A percentile compares a stretch with the other conserved stretches of the same genome.
Evolutionary conservation across 495 filamentous ascomycete genomes (phyloP).

Genomic region (Neurospora sp.): DNA sequence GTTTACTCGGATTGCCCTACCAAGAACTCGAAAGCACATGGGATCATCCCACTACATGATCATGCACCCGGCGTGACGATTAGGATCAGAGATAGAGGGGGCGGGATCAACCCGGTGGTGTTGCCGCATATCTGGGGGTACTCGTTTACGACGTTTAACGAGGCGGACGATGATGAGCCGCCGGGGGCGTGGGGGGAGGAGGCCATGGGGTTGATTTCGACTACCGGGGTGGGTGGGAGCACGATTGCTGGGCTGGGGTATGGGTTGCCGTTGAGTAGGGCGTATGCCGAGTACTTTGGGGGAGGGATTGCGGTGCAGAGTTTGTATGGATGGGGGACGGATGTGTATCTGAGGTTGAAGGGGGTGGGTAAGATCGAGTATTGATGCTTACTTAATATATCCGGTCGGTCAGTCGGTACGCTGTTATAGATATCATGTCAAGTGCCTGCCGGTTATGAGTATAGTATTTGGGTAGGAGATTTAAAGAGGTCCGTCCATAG

Average conservation of each 20-base stretch:
- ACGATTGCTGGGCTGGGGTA: slow-evolving; percentile 91
- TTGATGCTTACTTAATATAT: neutral
- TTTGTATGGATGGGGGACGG: slow-evolving; percentile 82
- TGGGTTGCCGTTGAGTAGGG: slow-evolving; percentile 79
- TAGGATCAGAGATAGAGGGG: slow-evolving; percentile 87
- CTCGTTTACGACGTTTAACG: slow-evolving; percentile 86
- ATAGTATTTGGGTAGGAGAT: neutral
- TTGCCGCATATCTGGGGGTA: slow-evolving; percentile 89
- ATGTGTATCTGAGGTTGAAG: slow-evolving; percentile 57
- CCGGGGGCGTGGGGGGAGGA: slow-evolving; percentile 36
- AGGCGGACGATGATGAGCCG: slow-evolving; percentile 43
- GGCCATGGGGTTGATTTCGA: slow-evolving; percentile 63
- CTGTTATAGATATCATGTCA: neutral
- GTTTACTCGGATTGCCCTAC: neutral
- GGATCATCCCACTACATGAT: slow-evolving; percentile 46
- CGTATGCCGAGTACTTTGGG: slow-evolving; percentile 97
- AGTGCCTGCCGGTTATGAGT: neutral
- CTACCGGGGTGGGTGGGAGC: slow-evolving; percentile 52
- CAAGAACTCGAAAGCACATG: neutral
- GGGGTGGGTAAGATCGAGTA: slow-evolving; percentile 63
- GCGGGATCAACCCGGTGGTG: slow-evolving; percentile 76
- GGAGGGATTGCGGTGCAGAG: slow-evolving; percentile 93
- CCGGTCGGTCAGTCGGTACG: neutral
- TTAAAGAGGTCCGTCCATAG: no score
- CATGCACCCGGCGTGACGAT: slow-evolving; percentile 83